Evolutionary conservation across 345 rosid genomes (phyloP).

Genomic region (Leavenworthia alabamica): DNA sequence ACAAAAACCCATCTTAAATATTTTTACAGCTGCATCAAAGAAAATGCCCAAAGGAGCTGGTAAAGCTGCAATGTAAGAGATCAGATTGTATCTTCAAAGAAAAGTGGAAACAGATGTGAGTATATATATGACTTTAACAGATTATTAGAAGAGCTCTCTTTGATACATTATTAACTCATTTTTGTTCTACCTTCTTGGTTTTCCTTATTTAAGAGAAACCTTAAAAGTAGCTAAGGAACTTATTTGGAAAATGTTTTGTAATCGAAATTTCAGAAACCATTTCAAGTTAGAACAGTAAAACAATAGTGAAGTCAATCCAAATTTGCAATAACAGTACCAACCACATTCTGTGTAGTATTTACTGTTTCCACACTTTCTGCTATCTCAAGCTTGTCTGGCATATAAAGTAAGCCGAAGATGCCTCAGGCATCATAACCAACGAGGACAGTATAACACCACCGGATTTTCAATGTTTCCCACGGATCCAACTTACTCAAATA

Average conservation of each 20-base stretch:
- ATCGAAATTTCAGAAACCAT: not conserved
- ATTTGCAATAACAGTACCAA: constrained; percentile 45
- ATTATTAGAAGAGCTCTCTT: constrained; percentile 17
- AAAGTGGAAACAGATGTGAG: not conserved
- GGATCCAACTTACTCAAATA: constrained; percentile 76
- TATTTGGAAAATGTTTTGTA: not conserved
- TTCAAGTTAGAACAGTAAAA: not conserved
- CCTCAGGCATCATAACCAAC: constrained; percentile 78
- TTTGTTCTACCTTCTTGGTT: constrained; percentile 9
- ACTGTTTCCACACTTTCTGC: constrained; percentile 47
- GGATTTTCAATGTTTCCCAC: constrained; percentile 66
- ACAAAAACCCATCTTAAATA: not conserved
- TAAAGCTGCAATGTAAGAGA: constrained; percentile 27
- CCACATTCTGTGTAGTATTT: constrained; percentile 44
- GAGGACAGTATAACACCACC: constrained; percentile 58
- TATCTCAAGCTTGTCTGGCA: constrained; percentile 62
- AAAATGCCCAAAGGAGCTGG: constrained; percentile 72
- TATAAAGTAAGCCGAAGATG: constrained; percentile 60
- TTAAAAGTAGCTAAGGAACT: not conserved
- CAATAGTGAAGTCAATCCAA: constrained; percentile 13
- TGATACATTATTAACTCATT: not conserved
- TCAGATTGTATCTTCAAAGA: not conserved
- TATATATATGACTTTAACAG: constrained; percentile 1
- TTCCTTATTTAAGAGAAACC: not conserved
- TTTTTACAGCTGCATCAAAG: constrained; percentile 63